These are phyloP conservation scores for Primulina eburnea DNA, from an alignment of 257 asterid genomes.

Conservation along the genomic window DNA sequence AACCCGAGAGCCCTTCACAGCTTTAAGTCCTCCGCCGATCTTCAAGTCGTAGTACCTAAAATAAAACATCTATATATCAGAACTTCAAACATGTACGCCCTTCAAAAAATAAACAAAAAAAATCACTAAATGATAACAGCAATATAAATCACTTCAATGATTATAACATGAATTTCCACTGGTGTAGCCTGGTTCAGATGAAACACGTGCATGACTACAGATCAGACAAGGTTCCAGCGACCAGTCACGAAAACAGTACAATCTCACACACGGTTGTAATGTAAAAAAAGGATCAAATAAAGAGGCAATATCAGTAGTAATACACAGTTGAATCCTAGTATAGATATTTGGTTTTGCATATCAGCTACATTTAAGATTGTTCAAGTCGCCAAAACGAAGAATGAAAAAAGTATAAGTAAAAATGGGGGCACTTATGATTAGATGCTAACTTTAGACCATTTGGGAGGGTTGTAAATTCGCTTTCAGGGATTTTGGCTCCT, in stretches of 20 bases:
- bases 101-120: neutral
- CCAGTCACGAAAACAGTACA: conserved; percentile 3
- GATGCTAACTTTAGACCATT: conserved; percentile 88
- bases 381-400: neutral
- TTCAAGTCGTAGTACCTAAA: conserved; percentile 89
- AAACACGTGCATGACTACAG: neutral
- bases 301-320: conserved; percentile 2
- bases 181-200: neutral
- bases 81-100: conserved; percentile 5
- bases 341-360: neutral
- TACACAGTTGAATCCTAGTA: neutral
- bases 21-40: conserved; percentile 78
- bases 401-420: neutral
- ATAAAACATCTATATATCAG: conserved; percentile 18
- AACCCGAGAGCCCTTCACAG: conserved; percentile 98
- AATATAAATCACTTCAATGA: neutral
- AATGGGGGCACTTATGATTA: neutral
- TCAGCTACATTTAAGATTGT: neutral
- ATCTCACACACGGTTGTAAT: neutral
- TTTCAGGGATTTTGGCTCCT: conserved; percentile 89
- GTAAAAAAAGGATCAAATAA: neutral
- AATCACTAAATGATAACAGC: neutral
- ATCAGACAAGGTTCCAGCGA: neutral
- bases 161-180: neutral
- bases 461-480: conserved; percentile 73